Evolutionary conservation across 140 eudicot genomes (phyloP).

Genomic region (Senecio squalidus): DNA sequence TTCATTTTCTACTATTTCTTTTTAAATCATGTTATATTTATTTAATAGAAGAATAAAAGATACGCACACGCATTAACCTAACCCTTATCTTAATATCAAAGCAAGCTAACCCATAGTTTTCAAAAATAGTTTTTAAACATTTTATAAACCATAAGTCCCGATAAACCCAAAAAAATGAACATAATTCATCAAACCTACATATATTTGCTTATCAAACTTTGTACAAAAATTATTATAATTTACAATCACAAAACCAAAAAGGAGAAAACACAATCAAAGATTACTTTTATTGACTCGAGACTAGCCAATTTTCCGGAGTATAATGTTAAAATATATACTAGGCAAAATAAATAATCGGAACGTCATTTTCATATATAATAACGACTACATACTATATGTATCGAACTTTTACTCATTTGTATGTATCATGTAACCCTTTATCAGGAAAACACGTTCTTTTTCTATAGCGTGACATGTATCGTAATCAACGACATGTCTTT

Average conservation of each 20-base stretch:
- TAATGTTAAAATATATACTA: neutral
- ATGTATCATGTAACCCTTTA: too few species aligned
- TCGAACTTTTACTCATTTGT: too few species aligned
- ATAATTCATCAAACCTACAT: neutral
- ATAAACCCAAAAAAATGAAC: neutral
- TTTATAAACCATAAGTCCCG: neutral
- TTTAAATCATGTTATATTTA: neutral
- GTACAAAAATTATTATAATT: slow-evolving; percentile 6
- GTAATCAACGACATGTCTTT: too few species aligned
- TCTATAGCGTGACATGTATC: too few species aligned
- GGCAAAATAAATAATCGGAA: neutral
- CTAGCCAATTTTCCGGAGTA: slow-evolving; percentile 18
- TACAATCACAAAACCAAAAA: slow-evolving; percentile 16
- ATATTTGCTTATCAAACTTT: neutral
- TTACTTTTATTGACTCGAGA: neutral
- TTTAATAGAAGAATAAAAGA: neutral
- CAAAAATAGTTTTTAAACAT: neutral
- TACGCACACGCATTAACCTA: slow-evolving; percentile 6
- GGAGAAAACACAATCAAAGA: neutral
- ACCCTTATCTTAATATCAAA: neutral
- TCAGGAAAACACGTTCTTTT: too few species aligned
- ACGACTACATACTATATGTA: too few species aligned
- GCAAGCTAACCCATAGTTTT: neutral
- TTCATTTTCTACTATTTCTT: neutral
- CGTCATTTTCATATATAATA: neutral